phyloP scores from a whole-genome alignment of 495 filamentous ascomycete genomes.

The Pyronema domesticum region DNA sequence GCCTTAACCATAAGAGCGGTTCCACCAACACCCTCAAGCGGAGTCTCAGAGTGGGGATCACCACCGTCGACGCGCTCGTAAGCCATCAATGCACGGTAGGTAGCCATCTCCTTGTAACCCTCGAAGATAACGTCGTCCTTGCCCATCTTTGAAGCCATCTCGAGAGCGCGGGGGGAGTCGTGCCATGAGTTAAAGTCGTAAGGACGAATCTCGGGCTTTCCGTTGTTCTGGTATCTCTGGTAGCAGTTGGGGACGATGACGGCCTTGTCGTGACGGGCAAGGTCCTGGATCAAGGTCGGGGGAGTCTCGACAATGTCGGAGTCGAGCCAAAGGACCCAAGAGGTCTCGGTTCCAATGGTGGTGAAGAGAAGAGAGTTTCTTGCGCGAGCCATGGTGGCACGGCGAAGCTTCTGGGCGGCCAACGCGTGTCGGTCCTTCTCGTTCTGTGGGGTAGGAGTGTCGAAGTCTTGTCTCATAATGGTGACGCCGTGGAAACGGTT shows the following conservation, averaged over 20 bases:
- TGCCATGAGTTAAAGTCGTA: conserved; percentile 98
- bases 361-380: conserved; percentile 91
- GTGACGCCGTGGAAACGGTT: conserved; percentile 78
- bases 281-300: conserved; percentile 70
- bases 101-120: conserved; percentile 81
- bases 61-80: conserved; percentile 45
- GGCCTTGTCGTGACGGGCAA: conserved; percentile 67
- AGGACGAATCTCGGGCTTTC: conserved; percentile 51
- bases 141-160: conserved; percentile 60
- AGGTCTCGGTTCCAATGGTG: conserved; percentile 81
- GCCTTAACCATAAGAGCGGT: conserved; percentile 91
- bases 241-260: conserved; percentile 91
- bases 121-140: conserved; percentile 81
- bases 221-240: conserved; percentile 64
- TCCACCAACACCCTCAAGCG: conserved; percentile 82
- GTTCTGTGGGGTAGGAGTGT: conserved; percentile 60
- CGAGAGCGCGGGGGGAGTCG: conserved; percentile 59
- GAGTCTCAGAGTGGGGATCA: conserved; percentile 43
- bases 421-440: conserved; percentile 84
- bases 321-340: conserved; percentile 95
- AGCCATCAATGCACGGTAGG: conserved; percentile 70
- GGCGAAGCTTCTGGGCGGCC: conserved; percentile 64
- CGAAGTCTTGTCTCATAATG: conserved; percentile 89
- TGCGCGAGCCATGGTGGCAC: conserved; percentile 80
- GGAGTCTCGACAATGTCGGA: conserved; percentile 85